A percentile compares a stretch with the other conserved stretches of the same genome.
Evolutionary conservation across 2,329 filamentous ascomycete genomes (phyloP).

Genomic region (Colletotrichum sp.): DNA sequence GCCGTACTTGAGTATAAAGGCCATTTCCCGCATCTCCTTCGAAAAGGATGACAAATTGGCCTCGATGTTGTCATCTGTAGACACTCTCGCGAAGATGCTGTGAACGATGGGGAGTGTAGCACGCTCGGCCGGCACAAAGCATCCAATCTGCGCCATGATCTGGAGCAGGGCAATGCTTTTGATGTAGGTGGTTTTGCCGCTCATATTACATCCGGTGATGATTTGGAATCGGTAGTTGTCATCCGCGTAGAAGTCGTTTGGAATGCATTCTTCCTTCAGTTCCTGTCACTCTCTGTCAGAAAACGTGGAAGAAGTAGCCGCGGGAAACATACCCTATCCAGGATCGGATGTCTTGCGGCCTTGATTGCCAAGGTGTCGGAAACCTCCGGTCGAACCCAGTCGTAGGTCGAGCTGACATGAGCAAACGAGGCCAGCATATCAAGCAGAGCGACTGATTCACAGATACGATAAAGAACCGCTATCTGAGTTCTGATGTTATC

Average conservation of each 20-base stretch:
- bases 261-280: slow-evolving; percentile 67
- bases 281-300: not conserved
- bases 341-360: slow-evolving; percentile 77
- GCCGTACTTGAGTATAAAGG: slow-evolving; percentile 78
- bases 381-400: slow-evolving; percentile 70
- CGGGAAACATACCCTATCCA: slow-evolving; percentile 63
- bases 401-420: slow-evolving; percentile 69
- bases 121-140: slow-evolving; percentile 86
- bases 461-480: slow-evolving; percentile 79
- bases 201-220: slow-evolving; percentile 98
- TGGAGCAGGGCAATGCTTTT: slow-evolving; percentile 81
- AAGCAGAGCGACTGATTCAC: slow-evolving; percentile 83
- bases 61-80: slow-evolving; percentile 86
- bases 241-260: slow-evolving; percentile 89
- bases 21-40: slow-evolving; percentile 94
- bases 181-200: slow-evolving; percentile 95
- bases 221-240: slow-evolving; percentile 86
- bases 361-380: slow-evolving; percentile 74
- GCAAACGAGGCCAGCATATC: slow-evolving; percentile 86
- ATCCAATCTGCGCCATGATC: slow-evolving; percentile 93
- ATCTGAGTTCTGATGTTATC: slow-evolving; percentile 74
- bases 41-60: slow-evolving; percentile 94
- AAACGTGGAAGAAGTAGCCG: not conserved
- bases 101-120: slow-evolving; percentile 81
- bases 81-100: slow-evolving; percentile 86